Percentiles rank a stretch among this genome's conserved stretches.
Conservation (phyloP, 306 rosid species). For the Castanea crenata region DNA sequence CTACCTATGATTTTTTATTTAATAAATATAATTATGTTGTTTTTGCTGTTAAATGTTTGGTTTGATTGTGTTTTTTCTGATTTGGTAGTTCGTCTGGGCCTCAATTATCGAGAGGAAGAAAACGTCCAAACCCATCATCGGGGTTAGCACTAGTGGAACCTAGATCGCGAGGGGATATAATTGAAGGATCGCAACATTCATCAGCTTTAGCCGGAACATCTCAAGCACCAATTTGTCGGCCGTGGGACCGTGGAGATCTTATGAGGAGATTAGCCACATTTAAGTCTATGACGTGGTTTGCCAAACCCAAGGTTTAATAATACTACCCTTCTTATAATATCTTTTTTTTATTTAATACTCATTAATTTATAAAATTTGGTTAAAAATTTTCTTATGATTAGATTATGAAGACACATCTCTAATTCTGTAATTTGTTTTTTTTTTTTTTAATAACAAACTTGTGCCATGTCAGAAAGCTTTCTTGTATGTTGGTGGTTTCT, state of each 20-base stretch:
- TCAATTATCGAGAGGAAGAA: conserved; percentile 52
- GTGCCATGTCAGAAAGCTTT: background rate
- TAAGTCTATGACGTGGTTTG: conserved; percentile 98
- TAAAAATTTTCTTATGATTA: background rate
- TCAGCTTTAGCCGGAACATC: conserved; percentile 26
- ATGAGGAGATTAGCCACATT: conserved; percentile 75
- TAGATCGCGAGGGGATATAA: conserved; percentile 38
- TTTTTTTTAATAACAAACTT: background rate
- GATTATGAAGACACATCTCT: background rate
- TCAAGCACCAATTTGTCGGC: conserved; percentile 59
- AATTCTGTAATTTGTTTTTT: background rate
- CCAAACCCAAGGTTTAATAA: conserved; percentile 75
- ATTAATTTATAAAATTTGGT: background rate
- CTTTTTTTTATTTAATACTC: background rate
- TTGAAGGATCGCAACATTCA: conserved; percentile 36
- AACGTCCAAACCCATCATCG: conserved; percentile 54
- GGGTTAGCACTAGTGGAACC: conserved; percentile 45
- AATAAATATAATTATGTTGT: no score
- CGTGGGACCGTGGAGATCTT: conserved; percentile 92
- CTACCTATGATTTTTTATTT: no score
- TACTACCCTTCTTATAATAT: background rate
- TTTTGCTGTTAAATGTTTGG: background rate
- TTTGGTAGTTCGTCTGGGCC: conserved; percentile 44
- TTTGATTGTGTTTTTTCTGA: background rate
- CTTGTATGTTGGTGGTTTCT: background rate